Evolutionary conservation across 1,139 yeast genomes (phyloP), one percentile per base, ranked within the genome.

Genomic region (Lodderomyces elongisporus): DNA sequence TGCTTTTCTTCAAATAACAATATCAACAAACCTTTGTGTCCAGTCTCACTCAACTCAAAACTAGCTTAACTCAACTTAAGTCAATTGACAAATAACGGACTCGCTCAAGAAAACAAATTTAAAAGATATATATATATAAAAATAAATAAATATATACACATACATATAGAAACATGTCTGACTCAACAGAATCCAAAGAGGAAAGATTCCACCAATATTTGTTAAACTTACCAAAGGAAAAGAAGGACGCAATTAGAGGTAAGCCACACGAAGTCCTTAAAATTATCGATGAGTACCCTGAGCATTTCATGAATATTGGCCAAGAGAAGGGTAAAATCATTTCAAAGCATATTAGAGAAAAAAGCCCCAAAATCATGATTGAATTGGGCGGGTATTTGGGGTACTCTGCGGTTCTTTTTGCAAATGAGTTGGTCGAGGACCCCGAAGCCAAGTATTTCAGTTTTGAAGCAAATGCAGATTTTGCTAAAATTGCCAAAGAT

Each of bases 341-440:
- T 4, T 32, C 50, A 12, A 51, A 58, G 3, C 43, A 53, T 31
- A 50, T 68, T 15, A 38, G 36, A 7, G 39, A 49, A 28, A 28
- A 33, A 4, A 44, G 54, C 15, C 73, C 74, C 1, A 52, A 52
- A 24, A 36, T 55, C 3, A 48, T 67, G 49, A 47, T 64, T 26
- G 76, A 71, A 40, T 48, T 70, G 28, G 76, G 76, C 4, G 56
- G 70, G 3, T 67, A 59, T 37, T 49, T 63, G 14, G 76, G 76
- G 0, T 70, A 69, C 40, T 60, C 70, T 0, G 67, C 73, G 5
- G 55, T 70, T 2, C 43, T 57, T 22, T 65, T 65, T 37, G 60
- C 60, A 1, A 48, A 44, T 21, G 52, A 55, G 37, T 40, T 62
- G 40, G 39, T 44, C 5, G 41, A 48, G 25, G 52, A 46, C 32